Conservation (phyloP, 2,329 filamentous ascomycete genomes). For the Trichoderma sp. region DNA sequence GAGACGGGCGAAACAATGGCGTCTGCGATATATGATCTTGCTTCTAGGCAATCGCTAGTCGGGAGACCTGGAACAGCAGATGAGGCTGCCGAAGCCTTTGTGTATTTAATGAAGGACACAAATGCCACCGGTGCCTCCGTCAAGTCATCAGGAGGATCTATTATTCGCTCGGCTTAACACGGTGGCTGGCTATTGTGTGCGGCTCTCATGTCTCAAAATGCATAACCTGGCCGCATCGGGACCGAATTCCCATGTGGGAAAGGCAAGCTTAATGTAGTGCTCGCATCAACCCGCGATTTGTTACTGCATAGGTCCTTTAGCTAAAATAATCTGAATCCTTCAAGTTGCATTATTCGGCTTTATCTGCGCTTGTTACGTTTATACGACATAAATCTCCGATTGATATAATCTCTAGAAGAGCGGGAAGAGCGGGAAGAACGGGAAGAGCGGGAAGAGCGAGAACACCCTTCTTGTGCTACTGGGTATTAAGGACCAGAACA, state of each 20-base stretch:
- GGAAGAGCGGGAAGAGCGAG: background rate
- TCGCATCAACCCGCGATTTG: background rate
- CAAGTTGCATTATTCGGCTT: background rate
- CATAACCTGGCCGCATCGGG: background rate
- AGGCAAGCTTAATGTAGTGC: background rate
- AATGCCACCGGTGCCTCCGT: conserved; percentile 36
- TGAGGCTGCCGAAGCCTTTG: conserved; percentile 42
- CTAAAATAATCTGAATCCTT: background rate
- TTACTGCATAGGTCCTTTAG: background rate
- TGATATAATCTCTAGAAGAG: background rate
- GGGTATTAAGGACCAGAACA: background rate
- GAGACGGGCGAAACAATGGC: background rate
- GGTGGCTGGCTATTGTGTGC: background rate
- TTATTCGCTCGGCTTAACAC: background rate
- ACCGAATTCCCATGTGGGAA: background rate
- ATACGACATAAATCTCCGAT: background rate
- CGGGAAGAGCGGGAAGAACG: background rate
- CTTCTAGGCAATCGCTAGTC: background rate
- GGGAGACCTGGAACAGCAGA: conserved; percentile 31
- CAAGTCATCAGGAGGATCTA: conserved; percentile 26
- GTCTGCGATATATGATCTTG: background rate
- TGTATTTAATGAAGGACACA: conserved; percentile 42
- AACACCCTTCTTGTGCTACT: background rate
- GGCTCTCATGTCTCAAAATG: background rate
- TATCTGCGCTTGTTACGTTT: background rate